A percentile compares a stretch with the other conserved stretches of the same genome.
Conservation (phyloP, 2,329 filamentous ascomycete species). For the Trichoderma breve region DNA sequence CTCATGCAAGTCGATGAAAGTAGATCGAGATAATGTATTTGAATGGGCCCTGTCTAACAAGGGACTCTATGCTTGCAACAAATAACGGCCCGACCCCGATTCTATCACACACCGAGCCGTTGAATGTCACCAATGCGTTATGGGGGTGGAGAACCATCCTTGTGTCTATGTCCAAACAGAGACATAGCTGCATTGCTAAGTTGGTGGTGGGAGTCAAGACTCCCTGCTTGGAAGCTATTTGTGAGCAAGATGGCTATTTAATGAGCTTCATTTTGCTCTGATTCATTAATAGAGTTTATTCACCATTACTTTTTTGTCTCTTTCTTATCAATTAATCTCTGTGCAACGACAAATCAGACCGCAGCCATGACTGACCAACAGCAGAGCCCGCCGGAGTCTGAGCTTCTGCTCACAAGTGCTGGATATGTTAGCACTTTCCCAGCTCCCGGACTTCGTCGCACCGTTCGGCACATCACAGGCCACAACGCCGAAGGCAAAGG, state of each 20-base stretch:
- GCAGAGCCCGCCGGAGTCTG: background rate
- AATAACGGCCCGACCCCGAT: background rate
- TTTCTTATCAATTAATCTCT: background rate
- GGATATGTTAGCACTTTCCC: slow-evolving; percentile 19
- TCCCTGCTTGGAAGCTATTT: background rate
- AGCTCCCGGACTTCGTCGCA: slow-evolving; percentile 21
- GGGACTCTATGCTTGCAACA: background rate
- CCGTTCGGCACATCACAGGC: slow-evolving; percentile 22
- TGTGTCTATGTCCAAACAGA: background rate
- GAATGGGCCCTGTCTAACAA: background rate
- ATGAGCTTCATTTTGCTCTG: background rate
- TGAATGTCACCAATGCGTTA: background rate
- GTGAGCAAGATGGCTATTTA: background rate
- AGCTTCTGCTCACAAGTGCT: background rate
- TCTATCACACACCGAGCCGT: background rate
- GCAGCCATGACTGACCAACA: slow-evolving; percentile 3
- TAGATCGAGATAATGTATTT: background rate
- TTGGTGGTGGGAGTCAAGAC: background rate
- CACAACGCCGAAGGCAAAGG: slow-evolving; percentile 26
- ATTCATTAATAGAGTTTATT: background rate
- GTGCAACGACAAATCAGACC: no score
- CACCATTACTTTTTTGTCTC: background rate
- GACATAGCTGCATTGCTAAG: background rate
- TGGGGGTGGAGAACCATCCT: background rate
- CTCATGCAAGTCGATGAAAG: background rate